Evolutionary conservation across 2,329 filamentous ascomycete species (phyloP).

Genomic region (Stylonectria norvegica): DNA sequence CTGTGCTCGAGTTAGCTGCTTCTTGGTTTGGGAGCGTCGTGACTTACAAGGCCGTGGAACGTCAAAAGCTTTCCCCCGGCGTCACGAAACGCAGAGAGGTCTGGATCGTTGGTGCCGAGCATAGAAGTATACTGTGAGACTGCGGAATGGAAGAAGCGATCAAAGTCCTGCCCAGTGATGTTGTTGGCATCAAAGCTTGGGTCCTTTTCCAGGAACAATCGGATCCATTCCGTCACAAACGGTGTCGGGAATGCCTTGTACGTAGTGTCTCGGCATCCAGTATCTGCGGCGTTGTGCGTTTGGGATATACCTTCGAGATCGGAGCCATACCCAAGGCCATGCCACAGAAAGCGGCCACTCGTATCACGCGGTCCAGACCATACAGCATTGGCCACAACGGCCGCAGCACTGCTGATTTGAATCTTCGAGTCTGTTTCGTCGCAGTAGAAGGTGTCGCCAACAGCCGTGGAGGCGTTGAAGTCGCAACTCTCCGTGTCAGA

Average conservation of each 20-base stretch:
- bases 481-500: constrained; percentile 15
- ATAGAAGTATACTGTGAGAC: constrained; percentile 2
- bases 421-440: not conserved
- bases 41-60: constrained; percentile 14
- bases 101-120: constrained; percentile 5
- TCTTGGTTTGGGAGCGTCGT: not conserved
- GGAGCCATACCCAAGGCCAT: constrained; percentile 3
- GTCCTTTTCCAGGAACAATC: constrained; percentile 3
- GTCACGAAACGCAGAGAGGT: constrained; percentile 11
- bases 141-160: not conserved
- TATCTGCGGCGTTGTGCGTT: not conserved
- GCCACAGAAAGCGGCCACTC: constrained; percentile 1
- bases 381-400: constrained; percentile 3
- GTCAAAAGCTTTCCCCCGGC: constrained; percentile 13
- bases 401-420: not conserved
- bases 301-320: not conserved
- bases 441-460: constrained; percentile 9
- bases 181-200: not conserved
- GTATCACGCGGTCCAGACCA: constrained; percentile 2
- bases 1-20: constrained; percentile 6
- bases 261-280: not conserved
- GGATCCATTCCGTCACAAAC: constrained; percentile 1
- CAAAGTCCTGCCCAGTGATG: constrained; percentile 2
- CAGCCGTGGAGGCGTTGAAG: constrained; percentile 14
- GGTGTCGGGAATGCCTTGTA: not conserved